Evolutionary conservation across 345 rosid genomes (phyloP), one percentile per base, ranked within the genome.

Genomic region (Combretum micranthum): DNA sequence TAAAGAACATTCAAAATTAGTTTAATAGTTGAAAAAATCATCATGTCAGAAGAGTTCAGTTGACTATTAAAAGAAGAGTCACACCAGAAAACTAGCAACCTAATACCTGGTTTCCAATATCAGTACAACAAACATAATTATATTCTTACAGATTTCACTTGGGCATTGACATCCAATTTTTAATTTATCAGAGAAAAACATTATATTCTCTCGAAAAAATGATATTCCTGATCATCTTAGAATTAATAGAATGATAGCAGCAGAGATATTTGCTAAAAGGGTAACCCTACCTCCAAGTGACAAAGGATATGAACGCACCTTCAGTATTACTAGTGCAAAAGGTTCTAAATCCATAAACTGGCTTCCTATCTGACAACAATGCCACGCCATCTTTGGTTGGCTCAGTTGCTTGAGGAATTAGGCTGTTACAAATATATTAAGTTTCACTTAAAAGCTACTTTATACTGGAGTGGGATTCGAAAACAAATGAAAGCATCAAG

Each of bases 271-370:
- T 5, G 39, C 39, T 32, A 7, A 4, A 32, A 11, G 39, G 39
- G 39, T 32, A 32, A 32, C 39, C 10, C 9, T 32, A 32, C 5
- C 39, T 32, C 39, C 39, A 32, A 32, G 39, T 11, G 6, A 32
- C 39, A 59, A 60, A 47, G 46, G 22, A 18, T 50, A 17, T 1
- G 20, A 37, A 37, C 74, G 57, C 80, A 92, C 97, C 97, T 75
- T 73, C 56, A 32, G 39, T 32, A 5, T 32, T 32, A 1, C 65
- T 55, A 64, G 82, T 74, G 77, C 87, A 88, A 72, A 71, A 85
- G n/a, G 83, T 73, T 75, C 83, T 75, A 81, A 72, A 79, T 73
- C 84, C 84, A 79, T 72, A 70, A 55, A 62, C 49, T 47, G 73
- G 63, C 64, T 77, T 80, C 77, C 70, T 81, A 86, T 58, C 63